Evolutionary conservation across 345 rosid genomes (phyloP), one percentile per base, ranked within the genome.

Genomic region (Camelina laxa): DNA sequence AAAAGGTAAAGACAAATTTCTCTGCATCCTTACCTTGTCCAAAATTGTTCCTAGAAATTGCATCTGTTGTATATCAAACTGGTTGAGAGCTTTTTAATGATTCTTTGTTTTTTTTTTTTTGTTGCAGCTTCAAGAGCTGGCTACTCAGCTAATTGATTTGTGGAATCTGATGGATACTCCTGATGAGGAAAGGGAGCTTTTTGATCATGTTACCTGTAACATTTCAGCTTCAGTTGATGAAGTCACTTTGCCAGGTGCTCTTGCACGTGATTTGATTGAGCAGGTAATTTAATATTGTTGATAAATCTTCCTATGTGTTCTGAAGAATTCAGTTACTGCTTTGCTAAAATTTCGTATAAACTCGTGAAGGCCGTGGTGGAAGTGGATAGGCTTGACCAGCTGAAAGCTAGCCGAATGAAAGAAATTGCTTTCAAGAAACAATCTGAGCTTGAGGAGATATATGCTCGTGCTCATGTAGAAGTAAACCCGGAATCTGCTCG

Each of bases 141-240:
- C 95, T 45, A 81, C 86, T 68, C 97, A 90, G 80, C 81, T 96
- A 53, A 79, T 81, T 82, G 99, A 96, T 70, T 88, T 92, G 38
- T 96, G 99, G 99, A 92, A 92, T 80, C 87, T 92, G 80, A 92
- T 96, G 99, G 99, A 96, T 74, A 92, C 98, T 44, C 85, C 97
- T 5, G 82, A 56, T n/a, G 98, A 96, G 75, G 99, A 92, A 65
- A 84, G 99, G 69, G 81, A 76, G 64, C 78, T 89, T 70, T 96
- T 92, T 73, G 85, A 88, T 70, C 97, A 92, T 77, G 96, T 96
- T 65, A 92, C 96, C 55, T 81, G 97, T 77, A 86, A 96, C 87
- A 83, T 88, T 38, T 88, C 89, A 50, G 84, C 97, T 79, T 87
- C 95, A 42, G 97, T 92, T 20, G 93, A 89, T 80, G 95, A 88